Percentiles rank a stretch among this genome's conserved stretches.
phyloP scores from a whole-genome alignment of 2,329 filamentous ascomycete species.

The Penicillium sp. region DNA sequence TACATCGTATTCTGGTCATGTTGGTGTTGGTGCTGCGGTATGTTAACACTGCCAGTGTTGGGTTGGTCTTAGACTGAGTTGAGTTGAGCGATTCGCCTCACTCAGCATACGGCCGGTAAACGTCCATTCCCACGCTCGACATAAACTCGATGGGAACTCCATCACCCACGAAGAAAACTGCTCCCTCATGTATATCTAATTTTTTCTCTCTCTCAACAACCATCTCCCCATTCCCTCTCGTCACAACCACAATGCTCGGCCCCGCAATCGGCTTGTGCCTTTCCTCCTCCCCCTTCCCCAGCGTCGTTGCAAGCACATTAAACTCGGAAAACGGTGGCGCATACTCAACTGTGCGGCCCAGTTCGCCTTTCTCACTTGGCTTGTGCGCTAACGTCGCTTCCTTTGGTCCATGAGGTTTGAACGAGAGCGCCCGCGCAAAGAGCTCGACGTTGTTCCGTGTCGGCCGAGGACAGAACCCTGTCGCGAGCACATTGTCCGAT shows the following conservation, averaged over 20 bases:
- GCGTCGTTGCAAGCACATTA: conserved; percentile 65
- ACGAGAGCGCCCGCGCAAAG: conserved; percentile 68
- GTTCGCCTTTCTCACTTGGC: conserved; percentile 56
- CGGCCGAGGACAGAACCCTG: conserved; percentile 71
- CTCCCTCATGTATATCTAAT: conserved; percentile 64
- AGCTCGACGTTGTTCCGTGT: conserved; percentile 68
- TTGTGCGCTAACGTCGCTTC: conserved; percentile 61
- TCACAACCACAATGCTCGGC: conserved; percentile 68
- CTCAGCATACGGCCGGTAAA: conserved; percentile 55
- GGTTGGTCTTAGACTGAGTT: no score
- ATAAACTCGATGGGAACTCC: conserved; percentile 56
- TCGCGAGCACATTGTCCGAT: conserved; percentile 75
- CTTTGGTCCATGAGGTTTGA: conserved; percentile 62
- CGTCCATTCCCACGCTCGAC: conserved; percentile 54
- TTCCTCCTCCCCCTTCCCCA: conserved; percentile 65
- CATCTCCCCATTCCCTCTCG: conserved; percentile 63
- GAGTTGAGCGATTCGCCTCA: conserved; percentile 16
- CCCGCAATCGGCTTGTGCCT: conserved; percentile 60
- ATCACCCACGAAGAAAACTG: conserved; percentile 69
- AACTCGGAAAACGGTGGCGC: conserved; percentile 74
- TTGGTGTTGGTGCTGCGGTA: not conserved
- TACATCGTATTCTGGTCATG: not conserved
- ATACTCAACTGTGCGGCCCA: conserved; percentile 68
- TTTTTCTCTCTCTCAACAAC: conserved; percentile 56
- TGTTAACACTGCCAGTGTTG: no score